These are phyloP conservation scores for Eustoma russellianum DNA, from an alignment of 257 asterid species.

Conservation along the genomic window DNA sequence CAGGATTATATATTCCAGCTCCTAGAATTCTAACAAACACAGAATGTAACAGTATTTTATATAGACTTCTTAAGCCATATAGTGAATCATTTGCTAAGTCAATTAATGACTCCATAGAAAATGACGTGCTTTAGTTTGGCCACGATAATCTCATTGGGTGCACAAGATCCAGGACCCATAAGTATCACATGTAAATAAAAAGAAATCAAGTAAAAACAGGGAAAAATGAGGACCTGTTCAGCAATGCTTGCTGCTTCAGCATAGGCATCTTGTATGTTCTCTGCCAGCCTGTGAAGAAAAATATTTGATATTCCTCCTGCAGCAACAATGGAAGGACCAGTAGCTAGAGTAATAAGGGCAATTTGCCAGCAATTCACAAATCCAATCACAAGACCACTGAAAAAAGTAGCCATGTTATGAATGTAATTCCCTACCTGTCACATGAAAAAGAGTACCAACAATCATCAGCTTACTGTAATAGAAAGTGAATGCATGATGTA, in stretches of 20 bases:
- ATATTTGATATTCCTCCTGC: slow-evolving; percentile 98
- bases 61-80: too few species aligned
- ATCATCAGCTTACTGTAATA: not conserved
- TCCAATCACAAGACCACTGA: slow-evolving; percentile 94
- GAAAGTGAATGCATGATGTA: not conserved
- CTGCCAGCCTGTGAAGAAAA: slow-evolving; percentile 96
- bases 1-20: too few species aligned
- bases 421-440: slow-evolving; percentile 97
- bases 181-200: slow-evolving; percentile 4
- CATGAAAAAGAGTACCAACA: slow-evolving; percentile 8
- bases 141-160: not conserved
- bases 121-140: too few species aligned
- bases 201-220: slow-evolving; percentile 6
- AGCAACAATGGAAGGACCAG: slow-evolving; percentile 97
- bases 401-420: slow-evolving; percentile 98
- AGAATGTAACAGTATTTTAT: too few species aligned
- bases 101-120: not conserved
- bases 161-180: too few species aligned
- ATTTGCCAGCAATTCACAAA: slow-evolving; percentile 98
- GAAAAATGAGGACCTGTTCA: slow-evolving; percentile 67
- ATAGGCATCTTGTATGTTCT: slow-evolving; percentile 99
- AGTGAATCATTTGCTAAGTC: not conserved
- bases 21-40: too few species aligned
- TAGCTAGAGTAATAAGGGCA: slow-evolving; percentile 86
- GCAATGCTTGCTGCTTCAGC: slow-evolving; percentile 99